Percentiles rank a stretch among this genome's conserved stretches.
phyloP scores from a whole-genome alignment of 2,329 filamentous ascomycete genomes.

The Shiraia sp. region DNA sequence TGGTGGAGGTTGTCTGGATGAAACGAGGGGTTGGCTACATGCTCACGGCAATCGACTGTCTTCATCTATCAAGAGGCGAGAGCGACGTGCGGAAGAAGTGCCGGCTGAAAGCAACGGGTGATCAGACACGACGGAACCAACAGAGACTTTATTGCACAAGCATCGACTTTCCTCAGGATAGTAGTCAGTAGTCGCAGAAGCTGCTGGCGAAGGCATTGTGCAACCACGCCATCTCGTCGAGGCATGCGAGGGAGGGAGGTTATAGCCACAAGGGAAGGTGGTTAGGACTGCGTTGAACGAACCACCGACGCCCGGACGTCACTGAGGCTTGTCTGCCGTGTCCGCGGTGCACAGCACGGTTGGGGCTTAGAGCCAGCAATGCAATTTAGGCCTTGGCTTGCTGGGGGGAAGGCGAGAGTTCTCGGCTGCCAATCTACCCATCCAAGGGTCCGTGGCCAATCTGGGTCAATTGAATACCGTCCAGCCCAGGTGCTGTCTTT shows the following conservation, averaged over 20 bases:
- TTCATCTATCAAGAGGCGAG: slow-evolving; percentile 21
- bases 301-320: too few species aligned
- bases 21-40: slow-evolving; percentile 19
- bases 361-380: slow-evolving; percentile 1
- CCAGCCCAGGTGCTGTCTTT: slow-evolving; percentile 12
- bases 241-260: too few species aligned
- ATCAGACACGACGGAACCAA: slow-evolving; percentile 8
- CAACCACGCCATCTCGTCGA: too few species aligned
- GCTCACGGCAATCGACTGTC: slow-evolving; percentile 13
- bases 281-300: too few species aligned
- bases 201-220: too few species aligned
- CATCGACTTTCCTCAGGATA: slow-evolving; percentile 1
- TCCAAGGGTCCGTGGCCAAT: slow-evolving; percentile 25
- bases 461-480: slow-evolving; percentile 27
- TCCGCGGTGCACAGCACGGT: too few species aligned
- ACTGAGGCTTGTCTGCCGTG: too few species aligned
- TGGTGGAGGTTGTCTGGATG: slow-evolving; percentile 20
- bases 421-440: slow-evolving; percentile 15
- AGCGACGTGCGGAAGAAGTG: slow-evolving; percentile 21
- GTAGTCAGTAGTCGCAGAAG: too few species aligned
- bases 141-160: not conserved
- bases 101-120: slow-evolving; percentile 33
- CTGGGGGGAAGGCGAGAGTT: slow-evolving; percentile 8
- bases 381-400: slow-evolving; percentile 30
- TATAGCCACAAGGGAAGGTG: too few species aligned